Conservation (phyloP, 2,329 filamentous ascomycete species). For the Talaromyces sp. region DNA sequence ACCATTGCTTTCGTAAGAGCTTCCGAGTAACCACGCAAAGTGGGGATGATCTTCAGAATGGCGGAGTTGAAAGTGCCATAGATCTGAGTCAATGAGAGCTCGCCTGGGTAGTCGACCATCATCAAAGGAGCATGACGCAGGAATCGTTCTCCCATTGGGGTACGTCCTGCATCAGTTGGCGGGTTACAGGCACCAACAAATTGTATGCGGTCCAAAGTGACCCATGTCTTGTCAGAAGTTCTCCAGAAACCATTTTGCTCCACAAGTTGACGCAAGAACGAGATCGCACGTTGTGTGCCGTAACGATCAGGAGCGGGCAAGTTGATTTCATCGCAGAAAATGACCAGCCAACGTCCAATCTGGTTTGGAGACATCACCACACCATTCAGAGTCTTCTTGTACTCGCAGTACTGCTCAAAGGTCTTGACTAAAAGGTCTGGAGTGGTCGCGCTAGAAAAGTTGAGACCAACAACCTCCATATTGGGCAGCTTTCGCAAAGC, state of each 20-base stretch:
- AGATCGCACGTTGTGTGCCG: constrained; percentile 93
- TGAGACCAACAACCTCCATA: constrained; percentile 98
- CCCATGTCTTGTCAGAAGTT: constrained; percentile 95
- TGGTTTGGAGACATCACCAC: constrained; percentile 94
- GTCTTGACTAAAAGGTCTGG: constrained; percentile 98
- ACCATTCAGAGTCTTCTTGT: constrained; percentile 96
- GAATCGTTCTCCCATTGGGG: constrained; percentile 88
- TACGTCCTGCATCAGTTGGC: constrained; percentile 94
- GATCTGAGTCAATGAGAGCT: constrained; percentile 90
- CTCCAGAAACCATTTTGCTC: constrained; percentile 99
- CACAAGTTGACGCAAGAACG: constrained; percentile 93
- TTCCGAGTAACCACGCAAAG: constrained; percentile 91
- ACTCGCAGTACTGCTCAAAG: constrained; percentile 99
- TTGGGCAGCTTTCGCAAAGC: constrained; percentile 94
- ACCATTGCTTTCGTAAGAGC: constrained; percentile 97
- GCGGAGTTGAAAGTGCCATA: constrained; percentile 98
- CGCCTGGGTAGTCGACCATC: constrained; percentile 99
- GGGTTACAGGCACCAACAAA: constrained; percentile 99
- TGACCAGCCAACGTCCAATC: constrained; percentile 94
- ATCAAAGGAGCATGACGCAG: constrained; percentile 94
- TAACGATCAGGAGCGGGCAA: constrained; percentile 96
- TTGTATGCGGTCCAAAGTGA: constrained; percentile 94
- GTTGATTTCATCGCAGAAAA: constrained; percentile 99
- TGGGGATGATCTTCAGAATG: constrained; percentile 92
- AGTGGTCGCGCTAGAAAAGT: constrained; percentile 98